Conservation (phyloP, 495 filamentous ascomycete genomes). For the Thermothielavioides terrestris region DNA sequence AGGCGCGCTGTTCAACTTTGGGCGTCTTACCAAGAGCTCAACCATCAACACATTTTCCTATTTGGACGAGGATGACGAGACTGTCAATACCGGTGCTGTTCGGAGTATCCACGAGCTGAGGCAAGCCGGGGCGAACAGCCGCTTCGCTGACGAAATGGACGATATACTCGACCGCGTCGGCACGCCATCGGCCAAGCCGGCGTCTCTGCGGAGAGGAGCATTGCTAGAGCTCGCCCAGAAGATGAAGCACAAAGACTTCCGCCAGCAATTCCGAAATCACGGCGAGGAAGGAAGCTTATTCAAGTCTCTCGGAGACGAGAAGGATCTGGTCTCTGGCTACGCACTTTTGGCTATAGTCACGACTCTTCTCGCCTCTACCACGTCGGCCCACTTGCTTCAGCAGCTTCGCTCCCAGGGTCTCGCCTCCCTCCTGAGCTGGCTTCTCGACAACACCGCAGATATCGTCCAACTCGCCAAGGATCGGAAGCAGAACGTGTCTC, state of each 20-base stretch:
- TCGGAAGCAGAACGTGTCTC: slow-evolving; percentile 61
- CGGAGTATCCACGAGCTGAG: slow-evolving; percentile 85
- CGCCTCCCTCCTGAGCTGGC: slow-evolving; percentile 40
- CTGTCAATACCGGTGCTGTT: slow-evolving; percentile 49
- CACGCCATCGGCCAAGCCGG: slow-evolving; percentile 39
- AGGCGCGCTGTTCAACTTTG: slow-evolving; percentile 34
- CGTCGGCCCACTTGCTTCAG: slow-evolving; percentile 40
- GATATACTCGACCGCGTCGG: slow-evolving; percentile 79
- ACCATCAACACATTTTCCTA: slow-evolving; percentile 21
- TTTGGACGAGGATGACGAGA: slow-evolving; percentile 45
- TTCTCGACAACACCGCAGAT: slow-evolving; percentile 46
- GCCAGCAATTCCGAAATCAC: slow-evolving; percentile 65
- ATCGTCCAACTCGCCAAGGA: slow-evolving; percentile 50
- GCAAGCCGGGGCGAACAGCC: slow-evolving; percentile 73
- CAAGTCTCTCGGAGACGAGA: slow-evolving; percentile 42
- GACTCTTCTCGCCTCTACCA: slow-evolving; percentile 45
- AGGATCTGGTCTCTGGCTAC: slow-evolving; percentile 49
- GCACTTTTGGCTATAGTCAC: slow-evolving; percentile 49
- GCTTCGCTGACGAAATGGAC: slow-evolving; percentile 72
- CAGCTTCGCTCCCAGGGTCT: slow-evolving; percentile 43
- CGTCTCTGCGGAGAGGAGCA: slow-evolving; percentile 40
- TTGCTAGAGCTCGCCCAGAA: slow-evolving; percentile 65
- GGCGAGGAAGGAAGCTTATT: slow-evolving; percentile 63
- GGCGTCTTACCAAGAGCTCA: slow-evolving; percentile 26
- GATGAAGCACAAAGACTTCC: slow-evolving; percentile 56